Evolutionary conservation across 306 rosid species (phyloP), one percentile per base, ranked within the genome.

Genomic region (Abrus pulchellus): DNA sequence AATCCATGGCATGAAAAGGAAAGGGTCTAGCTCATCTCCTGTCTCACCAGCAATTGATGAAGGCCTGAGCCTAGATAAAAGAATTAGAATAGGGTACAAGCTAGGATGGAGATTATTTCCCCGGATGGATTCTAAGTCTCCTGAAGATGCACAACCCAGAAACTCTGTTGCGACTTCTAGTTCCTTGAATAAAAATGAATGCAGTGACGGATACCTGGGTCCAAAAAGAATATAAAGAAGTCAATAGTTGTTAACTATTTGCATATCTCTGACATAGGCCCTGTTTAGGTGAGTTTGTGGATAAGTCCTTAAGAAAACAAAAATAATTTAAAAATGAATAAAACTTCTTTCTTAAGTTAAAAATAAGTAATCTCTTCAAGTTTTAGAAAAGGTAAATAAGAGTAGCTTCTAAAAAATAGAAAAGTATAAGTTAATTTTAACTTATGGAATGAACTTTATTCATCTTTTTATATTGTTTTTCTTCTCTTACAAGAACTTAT

Each of bases 71-170:
- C 99, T 89, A 48, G 97, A 90, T 72, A 95, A 82, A 76, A 95
- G 91, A 78, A 93, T 95, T 63, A 95, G 87, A 69, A 93, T 83
- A n/a, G 99, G 99, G 83, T 87, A 95, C 92, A 95, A 81, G 83
- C 99, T 95, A 61, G 99, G 98, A 86, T 95, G 99, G 87, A 95
- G 91, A 85, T 85, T 88, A 76, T 86, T 92, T 84, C 92, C 94
- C 71, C 81, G 75, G 86, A 80, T 84, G 76, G 84, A 86, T 82
- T 83, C 89, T 59, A 87, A 83, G 75, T 76, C 66, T 81, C 84
- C 90, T 69, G 91, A 87, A 49, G 86, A 80, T 57, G 84, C 83
- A 63, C 84, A 88, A 62, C 83, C 90, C 79, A 95, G 92, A 81
- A 82, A 80, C 77, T 87, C 89, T 0, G 96, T 90, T 30, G 98